Evolutionary conservation across 1,139 yeast species (phyloP).

Genomic region (Blastobotrys capitulatus): DNA sequence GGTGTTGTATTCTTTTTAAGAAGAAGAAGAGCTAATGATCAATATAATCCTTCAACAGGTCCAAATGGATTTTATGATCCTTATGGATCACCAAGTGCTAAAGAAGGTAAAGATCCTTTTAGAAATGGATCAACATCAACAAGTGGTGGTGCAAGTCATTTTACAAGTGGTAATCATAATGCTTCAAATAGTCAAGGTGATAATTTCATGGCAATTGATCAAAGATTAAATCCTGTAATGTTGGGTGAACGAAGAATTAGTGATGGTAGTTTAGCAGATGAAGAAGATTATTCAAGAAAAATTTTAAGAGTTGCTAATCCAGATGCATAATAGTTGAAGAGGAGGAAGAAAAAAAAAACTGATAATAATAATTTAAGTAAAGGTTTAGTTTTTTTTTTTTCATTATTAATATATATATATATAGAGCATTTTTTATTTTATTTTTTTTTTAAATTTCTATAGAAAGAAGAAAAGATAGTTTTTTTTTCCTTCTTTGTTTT

Average conservation of each 20-base stretch:
- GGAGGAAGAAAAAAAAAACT: neutral
- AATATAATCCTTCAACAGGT: slow-evolving; percentile 17
- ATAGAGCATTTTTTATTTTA: too few species aligned
- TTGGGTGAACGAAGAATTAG: slow-evolving; percentile 67
- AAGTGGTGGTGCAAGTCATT: neutral
- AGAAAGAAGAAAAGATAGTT: too few species aligned
- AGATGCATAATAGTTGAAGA: slow-evolving; percentile 39
- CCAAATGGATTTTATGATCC: slow-evolving; percentile 19
- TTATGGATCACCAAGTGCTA: slow-evolving; percentile 15
- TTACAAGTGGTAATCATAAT: neutral
- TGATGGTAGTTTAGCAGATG: slow-evolving; percentile 75
- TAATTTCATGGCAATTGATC: slow-evolving; percentile 54
- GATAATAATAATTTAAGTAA: neutral
- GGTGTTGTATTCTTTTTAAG: slow-evolving; percentile 42
- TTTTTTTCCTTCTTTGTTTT: too few species aligned
- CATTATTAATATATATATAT: too few species aligned
- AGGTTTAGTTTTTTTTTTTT: neutral
- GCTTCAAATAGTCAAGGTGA: neutral
- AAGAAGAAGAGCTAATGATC: slow-evolving; percentile 33
- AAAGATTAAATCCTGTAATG: slow-evolving; percentile 61
- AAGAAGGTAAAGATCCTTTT: slow-evolving; percentile 28
- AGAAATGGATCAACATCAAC: slow-evolving; percentile 19
- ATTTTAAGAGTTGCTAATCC: slow-evolving; percentile 73
- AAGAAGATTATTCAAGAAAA: slow-evolving; percentile 69
- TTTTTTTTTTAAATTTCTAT: too few species aligned